phyloP scores from a whole-genome alignment of 306 rosid genomes.

The Vigna trinervia region DNA sequence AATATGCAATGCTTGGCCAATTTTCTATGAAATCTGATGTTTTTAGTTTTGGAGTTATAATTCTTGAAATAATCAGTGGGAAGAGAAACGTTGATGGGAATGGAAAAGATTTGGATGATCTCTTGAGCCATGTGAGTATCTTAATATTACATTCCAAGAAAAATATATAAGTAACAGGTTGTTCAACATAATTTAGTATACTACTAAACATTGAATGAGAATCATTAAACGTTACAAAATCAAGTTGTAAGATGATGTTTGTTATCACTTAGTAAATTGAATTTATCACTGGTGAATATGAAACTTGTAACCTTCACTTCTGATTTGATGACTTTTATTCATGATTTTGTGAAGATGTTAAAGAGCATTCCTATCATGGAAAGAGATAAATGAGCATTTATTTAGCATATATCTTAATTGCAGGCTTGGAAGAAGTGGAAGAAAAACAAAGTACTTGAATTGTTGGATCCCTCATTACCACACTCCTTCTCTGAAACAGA shows the following conservation, averaged over 20 bases:
- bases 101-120: slow-evolving; percentile 39
- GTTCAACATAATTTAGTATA: too few species aligned
- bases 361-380: not conserved
- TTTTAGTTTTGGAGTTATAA: slow-evolving; percentile 44
- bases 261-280: too few species aligned
- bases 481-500: slow-evolving; percentile 38
- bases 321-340: too few species aligned
- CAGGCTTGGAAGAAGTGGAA: slow-evolving; percentile 49
- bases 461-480: slow-evolving; percentile 40
- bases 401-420: not conserved
- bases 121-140: slow-evolving; percentile 43
- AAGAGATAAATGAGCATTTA: not conserved
- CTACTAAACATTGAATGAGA: too few species aligned
- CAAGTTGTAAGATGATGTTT: too few species aligned
- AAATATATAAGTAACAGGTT: too few species aligned
- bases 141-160: too few species aligned
- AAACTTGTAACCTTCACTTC: too few species aligned
- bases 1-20: slow-evolving; percentile 44
- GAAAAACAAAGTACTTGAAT: slow-evolving; percentile 18
- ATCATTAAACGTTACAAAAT: too few species aligned
- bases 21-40: slow-evolving; percentile 43
- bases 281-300: too few species aligned
- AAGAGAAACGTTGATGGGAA: slow-evolving; percentile 39
- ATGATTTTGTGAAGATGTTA: too few species aligned
- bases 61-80: slow-evolving; percentile 44